Percentiles rank a stretch among this genome's conserved stretches.
Conservation (phyloP, 2,329 filamentous ascomycete genomes). For the Pseudocercospora fijiensis region DNA sequence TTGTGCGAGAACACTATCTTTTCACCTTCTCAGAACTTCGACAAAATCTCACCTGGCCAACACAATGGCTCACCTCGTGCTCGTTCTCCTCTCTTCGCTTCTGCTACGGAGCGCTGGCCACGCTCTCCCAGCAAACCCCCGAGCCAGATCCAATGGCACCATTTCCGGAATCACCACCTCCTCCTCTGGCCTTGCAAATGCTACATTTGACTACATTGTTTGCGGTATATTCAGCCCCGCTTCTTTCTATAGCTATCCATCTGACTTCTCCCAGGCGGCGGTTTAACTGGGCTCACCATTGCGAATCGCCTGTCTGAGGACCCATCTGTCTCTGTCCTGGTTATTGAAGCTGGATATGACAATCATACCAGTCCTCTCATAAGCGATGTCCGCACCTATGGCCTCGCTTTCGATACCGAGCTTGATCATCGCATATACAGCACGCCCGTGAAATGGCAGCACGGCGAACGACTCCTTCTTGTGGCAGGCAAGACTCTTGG, state of each 20-base stretch:
- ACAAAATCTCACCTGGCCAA: not conserved
- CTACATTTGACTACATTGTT: constrained; percentile 30
- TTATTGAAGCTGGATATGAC: constrained; percentile 29
- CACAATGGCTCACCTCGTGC: not conserved
- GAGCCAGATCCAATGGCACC: constrained; percentile 4
- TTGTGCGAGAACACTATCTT: not conserved
- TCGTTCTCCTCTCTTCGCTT: not conserved
- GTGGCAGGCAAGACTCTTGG: constrained; percentile 33
- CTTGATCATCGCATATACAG: constrained; percentile 28
- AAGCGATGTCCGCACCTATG: constrained; percentile 30
- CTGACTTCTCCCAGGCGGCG: constrained; percentile 18
- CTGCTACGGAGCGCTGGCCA: not conserved
- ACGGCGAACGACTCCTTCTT: constrained; percentile 23
- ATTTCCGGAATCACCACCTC: constrained; percentile 21
- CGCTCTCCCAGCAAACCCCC: constrained; percentile 6
- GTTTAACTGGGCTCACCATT: constrained; percentile 30
- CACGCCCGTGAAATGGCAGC: constrained; percentile 28
- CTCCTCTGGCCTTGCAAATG: constrained; percentile 13
- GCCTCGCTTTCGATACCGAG: constrained; percentile 26
- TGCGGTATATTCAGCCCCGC: constrained; percentile 17
- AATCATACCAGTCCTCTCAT: constrained; percentile 24
- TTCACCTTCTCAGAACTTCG: not conserved
- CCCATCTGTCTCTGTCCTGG: constrained; percentile 25
- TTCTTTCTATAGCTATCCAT: not conserved
- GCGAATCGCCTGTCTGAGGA: constrained; percentile 30